phyloP scores from a whole-genome alignment of 208 protist species.

The Trypanosoma conorhini region DNA sequence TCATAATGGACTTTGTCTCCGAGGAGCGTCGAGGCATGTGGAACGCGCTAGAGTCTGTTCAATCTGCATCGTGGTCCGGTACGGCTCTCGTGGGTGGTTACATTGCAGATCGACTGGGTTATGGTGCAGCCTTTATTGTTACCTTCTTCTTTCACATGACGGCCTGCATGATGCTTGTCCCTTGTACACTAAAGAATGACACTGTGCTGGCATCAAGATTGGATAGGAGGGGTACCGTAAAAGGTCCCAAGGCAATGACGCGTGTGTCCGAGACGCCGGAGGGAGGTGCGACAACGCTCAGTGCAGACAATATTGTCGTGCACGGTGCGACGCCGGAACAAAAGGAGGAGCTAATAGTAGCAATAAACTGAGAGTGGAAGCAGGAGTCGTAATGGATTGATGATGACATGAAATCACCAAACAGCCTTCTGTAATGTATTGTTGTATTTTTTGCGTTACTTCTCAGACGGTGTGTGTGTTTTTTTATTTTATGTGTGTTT shows the following conservation, averaged over 20 bases:
- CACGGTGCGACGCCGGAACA: neutral
- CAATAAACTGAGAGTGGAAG: neutral
- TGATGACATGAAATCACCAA: neutral
- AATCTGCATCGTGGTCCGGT: conserved; percentile 68
- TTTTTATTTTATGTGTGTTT: no score
- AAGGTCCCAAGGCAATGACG: neutral
- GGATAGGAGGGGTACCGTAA: neutral
- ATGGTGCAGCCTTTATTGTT: conserved; percentile 69
- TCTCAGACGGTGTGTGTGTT: neutral
- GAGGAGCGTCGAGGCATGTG: conserved; percentile 51
- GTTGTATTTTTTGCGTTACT: neutral
- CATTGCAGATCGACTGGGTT: conserved; percentile 56
- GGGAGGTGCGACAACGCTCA: neutral
- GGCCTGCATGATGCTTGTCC: conserved; percentile 34
- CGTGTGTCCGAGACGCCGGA: neutral
- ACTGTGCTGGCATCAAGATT: conserved; percentile 30
- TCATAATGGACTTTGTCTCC: conserved; percentile 73
- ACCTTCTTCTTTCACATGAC: conserved; percentile 70
- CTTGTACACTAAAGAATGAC: conserved; percentile 59
- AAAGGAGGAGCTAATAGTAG: neutral
- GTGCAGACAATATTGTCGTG: neutral
- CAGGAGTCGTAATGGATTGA: neutral
- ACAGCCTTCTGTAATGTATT: no score
- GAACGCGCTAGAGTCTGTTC: conserved; percentile 72
- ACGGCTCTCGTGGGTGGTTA: conserved; percentile 60